A percentile compares a stretch with the other conserved stretches of the same genome.
Evolutionary conservation across 2,329 filamentous ascomycete species (phyloP).

Genomic region (Phoma sp.): DNA sequence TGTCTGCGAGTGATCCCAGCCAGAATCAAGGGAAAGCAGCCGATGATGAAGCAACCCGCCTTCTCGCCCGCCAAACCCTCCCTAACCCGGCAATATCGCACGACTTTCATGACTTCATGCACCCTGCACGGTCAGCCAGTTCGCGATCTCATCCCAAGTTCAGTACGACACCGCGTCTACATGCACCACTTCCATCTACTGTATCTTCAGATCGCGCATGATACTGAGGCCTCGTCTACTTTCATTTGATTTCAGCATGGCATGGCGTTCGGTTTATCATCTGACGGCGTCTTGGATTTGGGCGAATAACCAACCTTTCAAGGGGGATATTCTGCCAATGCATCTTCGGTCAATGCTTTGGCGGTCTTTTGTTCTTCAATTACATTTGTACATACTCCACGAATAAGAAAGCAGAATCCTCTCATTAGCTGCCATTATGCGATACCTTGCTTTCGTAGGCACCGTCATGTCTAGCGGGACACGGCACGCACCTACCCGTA

Average conservation of each 20-base stretch:
- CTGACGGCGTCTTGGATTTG: background rate
- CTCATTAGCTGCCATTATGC: background rate
- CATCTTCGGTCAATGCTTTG: background rate
- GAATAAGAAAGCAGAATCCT: background rate
- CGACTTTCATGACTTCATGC: constrained; percentile 5
- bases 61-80: constrained; percentile 3
- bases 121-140: constrained; percentile 11
- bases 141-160: constrained; percentile 12
- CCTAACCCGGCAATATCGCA: background rate
- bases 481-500: background rate
- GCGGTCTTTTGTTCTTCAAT: background rate
- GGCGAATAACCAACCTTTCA: background rate
- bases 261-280: background rate
- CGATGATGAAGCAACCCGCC: background rate
- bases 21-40: background rate
- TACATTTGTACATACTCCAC: background rate
- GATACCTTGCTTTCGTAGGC: background rate
- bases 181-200: constrained; percentile 1
- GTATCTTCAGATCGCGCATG: background rate
- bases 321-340: no score
- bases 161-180: constrained; percentile 14
- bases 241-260: background rate
- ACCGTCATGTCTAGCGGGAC: background rate
- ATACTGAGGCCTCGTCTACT: no score
- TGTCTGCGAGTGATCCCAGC: background rate